Evolutionary conservation across 2,329 filamentous ascomycete species (phyloP).

Genomic region (Anisogramma anomala): DNA sequence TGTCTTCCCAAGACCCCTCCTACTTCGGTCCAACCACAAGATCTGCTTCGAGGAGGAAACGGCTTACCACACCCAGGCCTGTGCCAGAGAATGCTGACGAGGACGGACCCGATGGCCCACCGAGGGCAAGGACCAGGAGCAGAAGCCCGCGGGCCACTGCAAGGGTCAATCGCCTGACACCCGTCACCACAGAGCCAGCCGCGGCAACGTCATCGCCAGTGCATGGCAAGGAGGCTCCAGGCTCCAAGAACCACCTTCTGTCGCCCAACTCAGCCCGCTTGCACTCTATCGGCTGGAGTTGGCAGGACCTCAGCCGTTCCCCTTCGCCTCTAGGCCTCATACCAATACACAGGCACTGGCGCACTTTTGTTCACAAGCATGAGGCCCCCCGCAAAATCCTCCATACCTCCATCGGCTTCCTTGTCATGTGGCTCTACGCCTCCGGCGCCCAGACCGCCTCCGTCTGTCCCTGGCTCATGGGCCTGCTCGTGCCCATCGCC

Average conservation of each 20-base stretch:
- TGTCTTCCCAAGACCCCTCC: conserved; percentile 39
- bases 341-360: conserved; percentile 86
- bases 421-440: conserved; percentile 77
- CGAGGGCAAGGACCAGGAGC: conserved; percentile 57
- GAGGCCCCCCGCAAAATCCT: conserved; percentile 89
- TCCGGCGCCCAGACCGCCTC: conserved; percentile 62
- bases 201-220: conserved; percentile 17
- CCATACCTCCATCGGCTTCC: conserved; percentile 93
- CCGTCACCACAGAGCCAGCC: conserved; percentile 30
- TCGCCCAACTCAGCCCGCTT: conserved; percentile 50
- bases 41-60: conserved; percentile 54
- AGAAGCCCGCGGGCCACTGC: conserved; percentile 51
- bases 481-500: conserved; percentile 71
- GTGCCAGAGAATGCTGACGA: conserved; percentile 49
- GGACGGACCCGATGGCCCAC: conserved; percentile 36
- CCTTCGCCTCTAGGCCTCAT: conserved; percentile 90
- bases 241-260: conserved; percentile 57
- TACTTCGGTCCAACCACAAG: conserved; percentile 68
- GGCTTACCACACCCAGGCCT: conserved; percentile 43
- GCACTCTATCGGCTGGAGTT: conserved; percentile 55
- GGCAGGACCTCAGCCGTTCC: conserved; percentile 80
- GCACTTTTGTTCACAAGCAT: conserved; percentile 86
- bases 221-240: conserved; percentile 19
- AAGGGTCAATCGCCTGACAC: conserved; percentile 41
- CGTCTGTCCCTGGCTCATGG: conserved; percentile 77